Percentiles rank a stretch among this genome's conserved stretches.
These are phyloP conservation scores for Saccharomycopsis guyanensis DNA, from an alignment of 805 yeast genomes.

Conservation along the genomic window DNA sequence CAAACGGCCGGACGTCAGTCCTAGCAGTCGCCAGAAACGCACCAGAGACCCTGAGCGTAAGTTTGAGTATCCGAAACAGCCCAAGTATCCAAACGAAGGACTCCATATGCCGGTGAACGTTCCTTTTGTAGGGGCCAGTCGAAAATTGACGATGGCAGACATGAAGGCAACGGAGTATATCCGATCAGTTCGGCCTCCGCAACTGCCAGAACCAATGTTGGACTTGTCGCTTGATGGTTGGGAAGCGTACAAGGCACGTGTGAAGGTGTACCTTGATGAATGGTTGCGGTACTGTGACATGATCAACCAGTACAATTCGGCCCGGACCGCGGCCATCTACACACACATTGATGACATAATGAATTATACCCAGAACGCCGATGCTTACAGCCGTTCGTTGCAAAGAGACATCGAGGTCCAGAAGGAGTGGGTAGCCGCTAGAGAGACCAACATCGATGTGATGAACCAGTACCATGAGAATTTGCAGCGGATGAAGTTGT, in stretches of 20 bases:
- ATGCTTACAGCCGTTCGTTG: conserved; percentile 4
- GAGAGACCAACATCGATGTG: conserved; percentile 5
- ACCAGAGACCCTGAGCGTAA: neutral
- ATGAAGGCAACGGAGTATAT: conserved; percentile 5
- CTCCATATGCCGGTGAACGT: conserved; percentile 19
- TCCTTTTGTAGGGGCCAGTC: conserved; percentile 1
- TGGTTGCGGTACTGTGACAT: conserved; percentile 6
- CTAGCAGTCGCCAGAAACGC: neutral
- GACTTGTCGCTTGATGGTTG: conserved; percentile 1
- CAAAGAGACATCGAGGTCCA: conserved; percentile 8
- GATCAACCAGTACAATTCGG: conserved; percentile 3
- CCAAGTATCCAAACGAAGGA: conserved; percentile 7
- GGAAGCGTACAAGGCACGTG: conserved; percentile 3
- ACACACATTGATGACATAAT: conserved; percentile 2
- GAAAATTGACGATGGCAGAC: conserved; percentile 2
- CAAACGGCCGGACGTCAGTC: neutral
- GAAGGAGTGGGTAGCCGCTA: conserved; percentile 6
- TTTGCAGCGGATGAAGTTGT: neutral
- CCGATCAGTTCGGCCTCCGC: conserved; percentile 5
- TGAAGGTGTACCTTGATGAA: conserved; percentile 6
- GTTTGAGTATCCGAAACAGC: conserved; percentile 2
- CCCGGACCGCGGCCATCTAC: neutral
- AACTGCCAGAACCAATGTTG: conserved; percentile 1
- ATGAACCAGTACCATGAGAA: conserved; percentile 14
- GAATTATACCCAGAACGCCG: neutral